Evolutionary conservation across 2,329 filamentous ascomycete genomes (phyloP).

Genomic region (Calonectria honghensis): DNA sequence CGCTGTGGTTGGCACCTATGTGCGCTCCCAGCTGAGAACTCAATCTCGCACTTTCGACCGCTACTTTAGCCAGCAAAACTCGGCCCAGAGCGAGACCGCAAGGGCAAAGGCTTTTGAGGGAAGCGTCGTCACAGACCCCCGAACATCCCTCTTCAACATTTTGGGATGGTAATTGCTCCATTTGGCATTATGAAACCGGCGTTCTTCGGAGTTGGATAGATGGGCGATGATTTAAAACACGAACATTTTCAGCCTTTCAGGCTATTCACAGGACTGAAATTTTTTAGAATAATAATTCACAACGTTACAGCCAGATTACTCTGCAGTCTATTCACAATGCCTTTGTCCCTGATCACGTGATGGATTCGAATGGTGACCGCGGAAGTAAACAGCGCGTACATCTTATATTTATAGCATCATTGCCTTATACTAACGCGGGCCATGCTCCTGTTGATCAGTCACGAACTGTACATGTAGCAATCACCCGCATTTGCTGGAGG

Average conservation of each 20-base stretch:
- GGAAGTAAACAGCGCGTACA: background rate
- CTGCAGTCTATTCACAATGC: too few species aligned
- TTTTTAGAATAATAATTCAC: background rate
- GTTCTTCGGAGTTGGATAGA: conserved; percentile 17
- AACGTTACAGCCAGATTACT: background rate
- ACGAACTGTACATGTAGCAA: background rate
- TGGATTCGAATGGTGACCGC: rapidly evolving
- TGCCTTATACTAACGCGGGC: background rate
- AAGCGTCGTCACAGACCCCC: conserved; percentile 10
- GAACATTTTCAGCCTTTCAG: background rate
- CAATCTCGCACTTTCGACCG: conserved; percentile 50
- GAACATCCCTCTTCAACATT: conserved; percentile 9
- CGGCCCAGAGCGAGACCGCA: conserved; percentile 42
- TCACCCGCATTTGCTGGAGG: background rate
- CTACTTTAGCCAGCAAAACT: conserved; percentile 51
- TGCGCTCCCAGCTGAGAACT: conserved; percentile 45
- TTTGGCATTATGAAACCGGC: background rate
- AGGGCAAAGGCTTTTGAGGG: conserved; percentile 3
- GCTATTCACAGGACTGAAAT: background rate
- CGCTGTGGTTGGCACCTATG: conserved; percentile 48
- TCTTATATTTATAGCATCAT: background rate
- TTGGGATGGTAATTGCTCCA: background rate
- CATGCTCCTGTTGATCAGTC: background rate
- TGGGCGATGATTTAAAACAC: background rate
- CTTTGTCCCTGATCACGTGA: background rate